A percentile compares a stretch with the other conserved stretches of the same genome.
phyloP scores from a whole-genome alignment of 768 basidiomycete genomes.

The Calocybe gangraenosa region DNA sequence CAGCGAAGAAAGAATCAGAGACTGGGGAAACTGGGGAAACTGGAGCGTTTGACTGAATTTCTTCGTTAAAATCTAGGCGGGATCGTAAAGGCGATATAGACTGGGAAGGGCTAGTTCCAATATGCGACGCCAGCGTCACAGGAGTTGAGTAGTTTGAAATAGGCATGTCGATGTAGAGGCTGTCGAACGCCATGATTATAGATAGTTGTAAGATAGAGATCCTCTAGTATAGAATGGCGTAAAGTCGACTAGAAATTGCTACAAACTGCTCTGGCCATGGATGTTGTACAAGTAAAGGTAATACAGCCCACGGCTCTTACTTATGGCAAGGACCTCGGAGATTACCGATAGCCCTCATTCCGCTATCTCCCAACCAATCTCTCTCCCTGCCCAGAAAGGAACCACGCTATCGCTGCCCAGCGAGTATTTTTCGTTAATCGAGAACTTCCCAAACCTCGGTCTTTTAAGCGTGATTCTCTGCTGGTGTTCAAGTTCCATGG shows the following conservation, averaged over 20 bases:
- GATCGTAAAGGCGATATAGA: slow-evolving; percentile 20
- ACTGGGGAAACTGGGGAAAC: slow-evolving; percentile 16
- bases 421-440: slow-evolving; percentile 46
- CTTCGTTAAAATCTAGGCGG: slow-evolving; percentile 17
- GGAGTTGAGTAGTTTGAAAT: slow-evolving; percentile 3
- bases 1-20: slow-evolving; percentile 20
- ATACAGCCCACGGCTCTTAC: too few species aligned
- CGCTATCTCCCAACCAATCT: slow-evolving; percentile 67
- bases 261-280: too few species aligned
- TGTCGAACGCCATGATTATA: slow-evolving; percentile 9
- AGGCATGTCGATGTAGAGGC: slow-evolving; percentile 12
- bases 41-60: slow-evolving; percentile 33
- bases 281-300: too few species aligned
- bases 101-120: slow-evolving; percentile 19
- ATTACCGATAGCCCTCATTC: neutral
- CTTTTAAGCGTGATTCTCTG: slow-evolving; percentile 40
- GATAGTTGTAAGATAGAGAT: neutral
- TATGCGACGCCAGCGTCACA: slow-evolving; percentile 28
- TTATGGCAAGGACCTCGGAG: neutral
- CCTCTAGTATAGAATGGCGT: too few species aligned
- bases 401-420: slow-evolving; percentile 52
- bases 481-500: slow-evolving; percentile 22
- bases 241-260: too few species aligned
- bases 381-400: slow-evolving; percentile 87
- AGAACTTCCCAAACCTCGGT: slow-evolving; percentile 26